phyloP scores from a whole-genome alignment of 306 rosid genomes.

The Medicago lupulina region DNA sequence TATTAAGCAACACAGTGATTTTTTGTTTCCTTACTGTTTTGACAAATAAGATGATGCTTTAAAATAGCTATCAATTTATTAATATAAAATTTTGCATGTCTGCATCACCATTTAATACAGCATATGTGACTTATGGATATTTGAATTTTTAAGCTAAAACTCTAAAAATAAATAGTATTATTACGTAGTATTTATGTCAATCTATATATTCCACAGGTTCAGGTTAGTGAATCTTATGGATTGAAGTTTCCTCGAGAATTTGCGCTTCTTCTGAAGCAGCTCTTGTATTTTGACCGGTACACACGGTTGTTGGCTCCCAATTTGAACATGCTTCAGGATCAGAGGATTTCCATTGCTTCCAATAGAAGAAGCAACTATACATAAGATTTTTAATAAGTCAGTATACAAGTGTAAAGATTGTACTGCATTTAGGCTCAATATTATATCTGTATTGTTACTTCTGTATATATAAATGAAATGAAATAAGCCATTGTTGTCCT shows the following conservation, averaged over 20 bases:
- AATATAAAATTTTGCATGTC: conserved; percentile 8
- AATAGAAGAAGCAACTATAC: conserved; percentile 64
- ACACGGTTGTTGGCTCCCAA: conserved; percentile 90
- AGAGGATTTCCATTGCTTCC: conserved; percentile 82
- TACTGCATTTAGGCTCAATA: conserved; percentile 29
- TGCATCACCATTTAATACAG: conserved; percentile 7
- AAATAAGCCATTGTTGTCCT: conserved; percentile 30
- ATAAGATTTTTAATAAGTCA: conserved; percentile 45
- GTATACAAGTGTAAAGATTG: conserved; percentile 2
- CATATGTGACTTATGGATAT: not conserved
- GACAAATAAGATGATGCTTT: conserved; percentile 20
- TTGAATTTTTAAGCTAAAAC: not conserved
- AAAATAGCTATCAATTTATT: conserved; percentile 15
- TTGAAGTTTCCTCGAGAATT: conserved; percentile 91
- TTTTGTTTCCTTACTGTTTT: conserved; percentile 1
- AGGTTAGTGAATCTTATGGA: conserved; percentile 92
- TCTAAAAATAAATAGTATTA: not conserved
- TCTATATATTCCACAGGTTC: conserved; percentile 58
- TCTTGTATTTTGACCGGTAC: conserved; percentile 91
- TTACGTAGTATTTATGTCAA: conserved; percentile 20
- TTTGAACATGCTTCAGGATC: conserved; percentile 94
- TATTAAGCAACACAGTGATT: not conserved
- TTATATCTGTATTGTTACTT: conserved; percentile 24
- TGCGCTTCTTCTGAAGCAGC: conserved; percentile 94
- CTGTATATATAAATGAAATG: conserved; percentile 30